phyloP scores from a whole-genome alignment of 1,284 basidiomycete species.

The Fereydounia khargensis region DNA sequence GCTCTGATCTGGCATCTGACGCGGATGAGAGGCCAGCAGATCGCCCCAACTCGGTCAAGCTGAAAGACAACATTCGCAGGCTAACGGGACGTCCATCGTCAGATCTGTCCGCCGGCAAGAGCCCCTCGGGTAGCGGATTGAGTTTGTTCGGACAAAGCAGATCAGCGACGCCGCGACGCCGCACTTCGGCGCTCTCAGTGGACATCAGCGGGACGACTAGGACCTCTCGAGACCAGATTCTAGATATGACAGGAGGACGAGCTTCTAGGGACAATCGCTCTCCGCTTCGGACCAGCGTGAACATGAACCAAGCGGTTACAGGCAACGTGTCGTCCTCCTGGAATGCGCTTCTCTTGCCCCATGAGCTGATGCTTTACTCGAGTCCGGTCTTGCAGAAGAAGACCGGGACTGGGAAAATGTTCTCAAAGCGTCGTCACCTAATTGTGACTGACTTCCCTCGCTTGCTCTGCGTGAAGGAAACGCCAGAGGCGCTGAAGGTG shows the following conservation, averaged over 20 bases:
- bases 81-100: too few species aligned
- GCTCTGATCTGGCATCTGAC: too few species aligned
- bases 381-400: conserved; percentile 44
- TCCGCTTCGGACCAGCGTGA: neutral
- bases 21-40: too few species aligned
- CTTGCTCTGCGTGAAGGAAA: conserved; percentile 62
- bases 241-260: neutral
- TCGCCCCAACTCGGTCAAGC: too few species aligned
- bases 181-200: conserved; percentile 20
- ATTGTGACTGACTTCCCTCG: conserved; percentile 63
- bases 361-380: conserved; percentile 44
- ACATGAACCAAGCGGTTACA: neutral
- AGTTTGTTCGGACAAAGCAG: neutral
- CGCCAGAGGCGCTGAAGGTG: conserved; percentile 55
- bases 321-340: conserved; percentile 2
- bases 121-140: too few species aligned
- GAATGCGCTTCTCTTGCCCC: conserved; percentile 42
- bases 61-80: too few species aligned
- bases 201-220: neutral
- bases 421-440: conserved; percentile 60
- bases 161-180: conserved; percentile 5
- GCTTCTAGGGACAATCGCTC: neutral
- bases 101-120: too few species aligned
- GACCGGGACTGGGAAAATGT: conserved; percentile 50
- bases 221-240: neutral